Evolutionary conservation across 495 filamentous ascomycete species (phyloP), one percentile per base, ranked within the genome.

Genomic region (Aspergillus steynii): DNA sequence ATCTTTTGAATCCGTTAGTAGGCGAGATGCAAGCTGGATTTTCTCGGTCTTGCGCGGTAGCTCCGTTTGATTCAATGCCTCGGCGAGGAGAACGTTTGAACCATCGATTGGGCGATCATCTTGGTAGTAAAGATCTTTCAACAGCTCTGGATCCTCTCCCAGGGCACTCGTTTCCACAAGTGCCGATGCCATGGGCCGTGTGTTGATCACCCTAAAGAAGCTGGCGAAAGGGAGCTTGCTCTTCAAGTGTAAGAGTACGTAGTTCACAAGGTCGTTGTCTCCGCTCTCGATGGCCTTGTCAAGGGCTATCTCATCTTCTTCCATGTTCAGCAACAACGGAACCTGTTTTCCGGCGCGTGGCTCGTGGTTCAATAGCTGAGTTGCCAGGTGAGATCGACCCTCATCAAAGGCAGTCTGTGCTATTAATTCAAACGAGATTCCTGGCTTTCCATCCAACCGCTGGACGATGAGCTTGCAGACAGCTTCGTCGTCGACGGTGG

Each of bases 71-170:
- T 79, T 72, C 5, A 96, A 74, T 0, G 91, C 91, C 77, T 99
- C 94, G 14, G 85, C 81, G 49, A 98, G 71, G 50, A 98, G 89
- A 6, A 97, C 86, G 61, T 92, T 89, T 1, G 95, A 88, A 20
- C 95, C 93, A 61, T 99, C 96, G 27, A 92, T 77, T 0, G 92
- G 89, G 6, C 93, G 89, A 73, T 99, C 95, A 67, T 98, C 96
- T 77, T 98, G 95, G 68, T 99, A 98, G 76, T 94, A 99, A 28
- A 99, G 82, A 71, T 98, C 95, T 69, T 97, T 98, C 10, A 97
- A 84, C 9, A 99, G 72, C 25, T 96, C 89, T 3, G 81, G 82
- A 66, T 97, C 95, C 53, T 91, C 86, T 27, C 82, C 83, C 51
- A 80, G 78, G 2, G 95, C 94, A 0, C 87, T 88, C 2, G 92